Evolutionary conservation across 306 rosid genomes (phyloP).

Genomic region (Delonix regia): DNA sequence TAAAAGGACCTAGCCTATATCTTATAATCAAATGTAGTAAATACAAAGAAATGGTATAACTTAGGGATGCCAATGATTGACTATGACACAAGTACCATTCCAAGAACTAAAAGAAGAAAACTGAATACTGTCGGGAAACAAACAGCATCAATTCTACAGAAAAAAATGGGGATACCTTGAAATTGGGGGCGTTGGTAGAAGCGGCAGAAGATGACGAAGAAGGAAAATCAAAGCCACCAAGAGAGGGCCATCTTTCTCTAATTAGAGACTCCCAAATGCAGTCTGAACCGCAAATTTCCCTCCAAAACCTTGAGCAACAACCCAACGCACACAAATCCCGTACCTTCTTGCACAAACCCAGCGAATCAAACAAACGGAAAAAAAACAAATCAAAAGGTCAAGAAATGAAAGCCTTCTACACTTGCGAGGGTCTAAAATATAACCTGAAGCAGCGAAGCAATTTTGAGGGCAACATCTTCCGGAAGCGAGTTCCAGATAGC

Average conservation of each 20-base stretch:
- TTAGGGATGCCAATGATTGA: constrained; percentile 10
- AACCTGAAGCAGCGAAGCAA: constrained; percentile 73
- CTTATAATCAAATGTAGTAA: neutral
- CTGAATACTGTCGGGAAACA: no score
- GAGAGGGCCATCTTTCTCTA: constrained; percentile 65
- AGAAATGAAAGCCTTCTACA: constrained; percentile 1
- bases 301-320: constrained; percentile 71
- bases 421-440: neutral
- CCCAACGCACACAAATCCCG: constrained; percentile 79
- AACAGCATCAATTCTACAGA: neutral
- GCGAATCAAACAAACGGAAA: neutral
- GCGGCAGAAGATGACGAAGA: constrained; percentile 47
- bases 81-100: constrained; percentile 18
- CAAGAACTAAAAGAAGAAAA: constrained; percentile 6
- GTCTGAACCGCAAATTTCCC: constrained; percentile 57
- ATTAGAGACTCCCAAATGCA: constrained; percentile 68
- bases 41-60: neutral
- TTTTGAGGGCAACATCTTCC: constrained; percentile 63
- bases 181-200: constrained; percentile 35
- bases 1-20: neutral
- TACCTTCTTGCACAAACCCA: constrained; percentile 46
- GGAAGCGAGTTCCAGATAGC: constrained; percentile 50
- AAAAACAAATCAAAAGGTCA: neutral
- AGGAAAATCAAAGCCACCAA: constrained; percentile 26
- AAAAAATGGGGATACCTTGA: constrained; percentile 44